A percentile compares a stretch with the other conserved stretches of the same genome.
phyloP scores from a whole-genome alignment of 2,329 filamentous ascomycete species.

The Microdochium trichocladiopsis region DNA sequence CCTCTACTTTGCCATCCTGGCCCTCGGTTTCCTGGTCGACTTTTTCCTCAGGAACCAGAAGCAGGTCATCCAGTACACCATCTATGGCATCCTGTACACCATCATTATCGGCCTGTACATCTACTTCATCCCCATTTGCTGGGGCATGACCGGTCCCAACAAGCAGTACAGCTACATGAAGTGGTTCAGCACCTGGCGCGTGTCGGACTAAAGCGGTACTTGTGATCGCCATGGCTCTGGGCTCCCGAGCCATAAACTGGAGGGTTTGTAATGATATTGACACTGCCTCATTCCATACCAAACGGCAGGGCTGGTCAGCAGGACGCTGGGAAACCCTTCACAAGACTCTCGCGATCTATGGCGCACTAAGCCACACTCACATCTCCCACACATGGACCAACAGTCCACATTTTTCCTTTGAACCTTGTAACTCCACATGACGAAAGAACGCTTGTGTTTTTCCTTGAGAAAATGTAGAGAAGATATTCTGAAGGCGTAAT shows the following conservation, averaged over 20 bases:
- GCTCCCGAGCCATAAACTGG: neutral
- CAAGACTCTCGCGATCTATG: neutral
- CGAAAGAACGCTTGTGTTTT: neutral
- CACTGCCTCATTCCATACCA: too few species aligned
- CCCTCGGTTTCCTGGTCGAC: constrained; percentile 80
- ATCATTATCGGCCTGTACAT: constrained; percentile 76
- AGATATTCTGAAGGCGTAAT: neutral
- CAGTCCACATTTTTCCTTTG: neutral
- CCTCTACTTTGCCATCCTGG: constrained; percentile 92
- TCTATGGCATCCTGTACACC: constrained; percentile 71
- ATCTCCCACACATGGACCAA: neutral
- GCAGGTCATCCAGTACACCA: constrained; percentile 53
- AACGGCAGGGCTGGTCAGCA: too few species aligned
- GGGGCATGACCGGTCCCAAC: constrained; percentile 86
- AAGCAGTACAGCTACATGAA: constrained; percentile 85
- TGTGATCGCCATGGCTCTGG: neutral
- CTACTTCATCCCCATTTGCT: constrained; percentile 88
- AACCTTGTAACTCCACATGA: neutral
- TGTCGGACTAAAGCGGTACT: constrained; percentile 52
- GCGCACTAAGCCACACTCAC: neutral
- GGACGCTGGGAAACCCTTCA: too few species aligned
- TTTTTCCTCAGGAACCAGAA: constrained; percentile 68
- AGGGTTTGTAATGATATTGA: neutral
- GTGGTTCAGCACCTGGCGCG: constrained; percentile 86
- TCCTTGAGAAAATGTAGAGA: neutral